A percentile compares a stretch with the other conserved stretches of the same genome.
phyloP scores from a whole-genome alignment of 129 eudicot species.

The sunflower (Helianthus annuus) region DNA sequence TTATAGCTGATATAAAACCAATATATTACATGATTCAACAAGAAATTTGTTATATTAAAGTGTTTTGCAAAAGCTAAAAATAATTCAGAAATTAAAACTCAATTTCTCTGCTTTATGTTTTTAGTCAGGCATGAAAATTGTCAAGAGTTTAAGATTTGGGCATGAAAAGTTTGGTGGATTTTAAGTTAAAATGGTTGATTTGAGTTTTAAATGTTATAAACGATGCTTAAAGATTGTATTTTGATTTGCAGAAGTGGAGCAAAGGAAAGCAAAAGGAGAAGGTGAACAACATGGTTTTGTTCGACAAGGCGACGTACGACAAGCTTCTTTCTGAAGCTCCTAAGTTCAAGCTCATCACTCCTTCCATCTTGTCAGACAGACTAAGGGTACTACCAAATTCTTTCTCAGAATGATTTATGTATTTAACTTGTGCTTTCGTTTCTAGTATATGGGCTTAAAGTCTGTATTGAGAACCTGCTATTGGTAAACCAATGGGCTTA shows the following conservation, averaged over 20 bases:
- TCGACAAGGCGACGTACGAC: slow-evolving; percentile 16
- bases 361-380: slow-evolving; percentile 9
- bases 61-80: not conserved
- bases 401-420: not conserved
- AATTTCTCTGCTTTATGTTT: not conserved
- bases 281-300: slow-evolving; percentile 15
- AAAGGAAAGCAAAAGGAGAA: slow-evolving; percentile 19
- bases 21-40: no score
- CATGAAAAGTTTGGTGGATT: not conserved
- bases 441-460: not conserved
- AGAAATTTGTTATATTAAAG: no score
- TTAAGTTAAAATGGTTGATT: not conserved
- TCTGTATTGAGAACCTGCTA: no score
- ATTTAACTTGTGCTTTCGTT: not conserved
- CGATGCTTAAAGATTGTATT: not conserved
- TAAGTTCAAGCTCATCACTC: slow-evolving; percentile 19
- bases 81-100: not conserved
- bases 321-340: slow-evolving; percentile 17
- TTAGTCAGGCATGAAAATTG: not conserved
- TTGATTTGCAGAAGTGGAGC: slow-evolving; percentile 13
- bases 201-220: not conserved
- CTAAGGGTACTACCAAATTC: not conserved
- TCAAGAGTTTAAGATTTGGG: not conserved
- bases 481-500: no score
- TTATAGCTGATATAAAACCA: no score